Evolutionary conservation across 1,284 basidiomycete species (phyloP), one percentile per base, ranked within the genome.

Genomic region (Ganoderma lucidum): DNA sequence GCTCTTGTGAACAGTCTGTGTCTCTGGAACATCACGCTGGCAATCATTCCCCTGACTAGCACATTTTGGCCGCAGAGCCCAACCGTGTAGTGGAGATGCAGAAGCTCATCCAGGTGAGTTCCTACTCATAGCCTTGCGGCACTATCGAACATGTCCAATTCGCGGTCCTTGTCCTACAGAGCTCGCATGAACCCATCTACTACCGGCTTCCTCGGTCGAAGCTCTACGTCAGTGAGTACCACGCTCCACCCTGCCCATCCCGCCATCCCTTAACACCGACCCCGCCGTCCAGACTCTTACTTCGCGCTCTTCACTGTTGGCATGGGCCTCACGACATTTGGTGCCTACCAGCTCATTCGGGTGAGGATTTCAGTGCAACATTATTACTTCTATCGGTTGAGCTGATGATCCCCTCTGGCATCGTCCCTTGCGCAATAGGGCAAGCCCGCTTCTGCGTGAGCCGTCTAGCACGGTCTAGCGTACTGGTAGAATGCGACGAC

Each of bases 51-150:
- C 48, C 42, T 53, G 42, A 64, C 56, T 67, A 64, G 41, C 48
- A 28, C 41, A 15, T 55, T 28, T n/a, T 72, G 66, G 17, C 51
- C 75, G 55, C 76, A 92, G 93, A 85, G 71, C 88, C 87, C 71
- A 92, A 94, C 84, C 79, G 77, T 68, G 85, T 93, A 71, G 78
- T 87, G 63, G 87, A 90, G 81, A 89, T 81, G 78, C 92, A 94
- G 81, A 87, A 81, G 81, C 70, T 78, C 67, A 85, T 88, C 79
- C 93, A 94, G 85, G 92, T 92, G 81, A 75, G 71, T 73, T 9
- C 39, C 5, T 32, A 6, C 14, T 28, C 30, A 17, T 3, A 1
- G 4, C 35, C 35, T 35, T 35, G 35, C 35, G 35, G 35, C 19
- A 17, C 19, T 19, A 23, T 32, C 44, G 19, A 4, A 35, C 48